A percentile compares a stretch with the other conserved stretches of the same genome.
These are phyloP conservation scores for Metrosideros polymorpha DNA, from an alignment of 441 rosid species.

Conservation along the genomic window DNA sequence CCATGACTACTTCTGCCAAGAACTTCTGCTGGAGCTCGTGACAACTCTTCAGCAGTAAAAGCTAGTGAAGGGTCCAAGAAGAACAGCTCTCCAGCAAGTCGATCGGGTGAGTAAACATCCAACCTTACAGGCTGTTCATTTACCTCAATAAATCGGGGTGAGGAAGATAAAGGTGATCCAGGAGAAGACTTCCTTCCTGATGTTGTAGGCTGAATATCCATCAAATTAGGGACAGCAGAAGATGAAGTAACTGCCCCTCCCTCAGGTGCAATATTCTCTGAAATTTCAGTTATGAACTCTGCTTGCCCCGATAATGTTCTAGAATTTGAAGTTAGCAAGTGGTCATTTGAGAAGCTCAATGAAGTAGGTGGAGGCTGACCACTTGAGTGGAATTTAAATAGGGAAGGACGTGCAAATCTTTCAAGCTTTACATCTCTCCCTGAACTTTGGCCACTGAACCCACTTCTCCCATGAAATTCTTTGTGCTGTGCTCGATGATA, in stretches of 20 bases:
- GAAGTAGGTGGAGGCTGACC: slow-evolving; percentile 48
- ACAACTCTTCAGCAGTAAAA: slow-evolving; percentile 85
- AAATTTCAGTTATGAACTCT: slow-evolving; percentile 44
- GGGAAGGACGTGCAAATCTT: slow-evolving; percentile 48
- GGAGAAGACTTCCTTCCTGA: slow-evolving; percentile 73
- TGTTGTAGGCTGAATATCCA: slow-evolving; percentile 43
- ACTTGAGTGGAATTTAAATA: slow-evolving; percentile 58
- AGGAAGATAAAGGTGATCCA: slow-evolving; percentile 70
- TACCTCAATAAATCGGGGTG: slow-evolving; percentile 56
- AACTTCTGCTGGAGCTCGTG: slow-evolving; percentile 97
- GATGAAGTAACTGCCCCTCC: slow-evolving; percentile 24
- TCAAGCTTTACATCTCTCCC: slow-evolving; percentile 50
- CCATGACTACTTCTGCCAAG: slow-evolving; percentile 98
- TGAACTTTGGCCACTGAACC: slow-evolving; percentile 31
- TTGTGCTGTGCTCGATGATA: slow-evolving; percentile 57
- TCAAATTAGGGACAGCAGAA: slow-evolving; percentile 41
- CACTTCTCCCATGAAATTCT: slow-evolving; percentile 56
- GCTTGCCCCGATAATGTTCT: slow-evolving; percentile 66
- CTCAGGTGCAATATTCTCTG: slow-evolving; percentile 39
- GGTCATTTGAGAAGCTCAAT: slow-evolving; percentile 82
- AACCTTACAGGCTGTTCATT: slow-evolving; percentile 51
- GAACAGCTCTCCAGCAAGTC: slow-evolving; percentile 86
- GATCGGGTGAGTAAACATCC: slow-evolving; percentile 88
- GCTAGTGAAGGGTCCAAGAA: slow-evolving; percentile 61
- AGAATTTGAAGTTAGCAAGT: slow-evolving; percentile 73